Base-by-base conservation (phyloP, 305 asterid species). In the Fraxinus dipetala region DNA sequence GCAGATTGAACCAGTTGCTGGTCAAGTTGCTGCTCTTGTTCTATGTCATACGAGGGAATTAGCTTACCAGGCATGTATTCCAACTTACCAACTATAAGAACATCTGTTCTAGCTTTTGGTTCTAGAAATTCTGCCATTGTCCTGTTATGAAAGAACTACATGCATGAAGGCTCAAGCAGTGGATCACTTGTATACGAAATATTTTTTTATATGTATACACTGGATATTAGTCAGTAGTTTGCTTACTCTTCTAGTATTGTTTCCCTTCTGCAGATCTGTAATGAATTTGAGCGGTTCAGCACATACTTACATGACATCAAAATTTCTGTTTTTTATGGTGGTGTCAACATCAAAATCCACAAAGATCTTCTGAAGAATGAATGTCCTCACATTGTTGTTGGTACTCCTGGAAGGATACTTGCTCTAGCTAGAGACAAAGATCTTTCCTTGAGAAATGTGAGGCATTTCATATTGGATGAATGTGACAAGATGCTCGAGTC, bases 11-110 rank as follows among this genome's bases (percentile, higher is more conserved):
- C 97, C 97, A 1, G 79, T 93, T 79, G 87, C 95, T 0, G 97
- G 97, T 24, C 95, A 94, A 89, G 97, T 94, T 84, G 93, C 93
- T 80, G 98, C 98, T 5, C 91, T 93, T 59, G 90, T 91, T 45
- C 77, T 90, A 36, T 91, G 93, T 70, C 91, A 91, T 78, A 91
- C 95, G 13, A 91, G 94, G 84, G 94, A 91, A 85, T 86, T 91
- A 61, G 95, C 95, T 72, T 91, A 91, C 84, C 95, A 91, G 95
- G 95, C 84, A 83, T 76, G 82, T 59, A 28, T 48, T 65, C 3
- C 45, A 36, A 9, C 48, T 72, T 59, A 63, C 3, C 45, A 36
- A 9, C 48, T 43, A 11, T n/a, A 13, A 56, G 70, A 61, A 2
- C 5, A 18, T 73, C 22, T 61, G 13, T 61, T 61, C 32, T 61